Conservation (phyloP, 805 yeast species). For the Candida schatavii region DNA sequence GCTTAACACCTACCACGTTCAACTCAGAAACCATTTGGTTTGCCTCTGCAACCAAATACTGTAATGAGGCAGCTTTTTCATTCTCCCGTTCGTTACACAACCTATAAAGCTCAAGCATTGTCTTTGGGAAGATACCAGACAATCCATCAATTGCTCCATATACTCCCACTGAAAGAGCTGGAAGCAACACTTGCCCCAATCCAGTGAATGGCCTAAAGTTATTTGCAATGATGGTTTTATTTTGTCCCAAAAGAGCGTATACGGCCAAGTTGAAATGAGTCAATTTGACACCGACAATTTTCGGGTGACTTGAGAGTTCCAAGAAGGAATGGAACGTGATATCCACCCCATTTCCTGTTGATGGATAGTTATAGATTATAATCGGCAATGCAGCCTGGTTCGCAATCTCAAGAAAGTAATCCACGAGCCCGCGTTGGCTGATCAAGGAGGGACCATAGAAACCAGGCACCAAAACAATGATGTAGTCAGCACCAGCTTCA, state of each 20-base stretch:
- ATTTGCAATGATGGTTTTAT: constrained; percentile 5
- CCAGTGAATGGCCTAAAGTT: constrained; percentile 17
- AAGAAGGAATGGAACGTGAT: constrained; percentile 17
- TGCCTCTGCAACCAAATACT: constrained; percentile 8
- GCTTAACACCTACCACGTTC: constrained; percentile 23
- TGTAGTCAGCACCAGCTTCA: constrained; percentile 28
- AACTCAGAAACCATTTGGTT: constrained; percentile 19
- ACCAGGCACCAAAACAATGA: constrained; percentile 24
- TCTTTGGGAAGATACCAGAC: constrained; percentile 12
- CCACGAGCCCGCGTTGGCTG: constrained; percentile 24
- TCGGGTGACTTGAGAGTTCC: constrained; percentile 22
- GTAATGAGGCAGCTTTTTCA: constrained; percentile 11
- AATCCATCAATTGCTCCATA: constrained; percentile 14
- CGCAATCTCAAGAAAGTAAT: constrained; percentile 25
- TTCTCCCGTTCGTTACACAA: constrained; percentile 11
- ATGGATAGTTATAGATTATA: constrained; percentile 32
- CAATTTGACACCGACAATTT: constrained; percentile 28
- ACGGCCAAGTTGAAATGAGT: constrained; percentile 14
- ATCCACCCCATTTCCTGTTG: constrained; percentile 25
- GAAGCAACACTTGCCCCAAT: constrained; percentile 14
- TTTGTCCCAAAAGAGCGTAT: constrained; percentile 10
- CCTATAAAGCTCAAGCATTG: constrained; percentile 8
- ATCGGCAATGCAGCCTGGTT: constrained; percentile 26
- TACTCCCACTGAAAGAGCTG: constrained; percentile 11
- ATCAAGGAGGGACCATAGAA: constrained; percentile 24